These are phyloP conservation scores for Cladosporium oxysporum DNA, from an alignment of 2,329 filamentous ascomycete species.

Conservation along the genomic window DNA sequence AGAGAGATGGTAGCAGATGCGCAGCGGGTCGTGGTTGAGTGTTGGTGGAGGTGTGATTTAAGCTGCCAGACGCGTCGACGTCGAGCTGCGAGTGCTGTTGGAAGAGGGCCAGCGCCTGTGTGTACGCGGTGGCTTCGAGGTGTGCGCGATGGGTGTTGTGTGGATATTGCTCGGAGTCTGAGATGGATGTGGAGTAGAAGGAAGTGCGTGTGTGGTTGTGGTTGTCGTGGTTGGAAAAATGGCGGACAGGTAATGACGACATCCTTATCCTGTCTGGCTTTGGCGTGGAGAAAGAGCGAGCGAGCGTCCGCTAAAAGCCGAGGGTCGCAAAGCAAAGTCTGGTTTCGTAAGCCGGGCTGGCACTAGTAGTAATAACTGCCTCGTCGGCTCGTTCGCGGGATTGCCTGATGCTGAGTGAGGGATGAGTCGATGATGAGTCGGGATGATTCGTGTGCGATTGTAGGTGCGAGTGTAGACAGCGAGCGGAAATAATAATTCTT, in stretches of 20 bases:
- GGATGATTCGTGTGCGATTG: neutral
- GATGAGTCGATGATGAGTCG: conserved; percentile 13
- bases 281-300: neutral
- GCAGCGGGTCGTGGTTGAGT: neutral
- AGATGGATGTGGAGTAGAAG: conserved; percentile 3
- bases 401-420: neutral
- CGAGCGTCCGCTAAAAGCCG: neutral
- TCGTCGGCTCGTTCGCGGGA: neutral
- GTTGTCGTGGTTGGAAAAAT: conserved; percentile 17
- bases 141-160: neutral
- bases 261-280: conserved; percentile 4
- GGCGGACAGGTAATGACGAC: conserved; percentile 12
- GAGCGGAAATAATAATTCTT: conserved; percentile 1
- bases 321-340: neutral
- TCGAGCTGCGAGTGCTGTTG: conserved; percentile 1
- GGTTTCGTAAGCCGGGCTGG: conserved; percentile 7
- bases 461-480: neutral
- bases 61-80: conserved; percentile 4
- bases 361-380: neutral
- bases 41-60: neutral
- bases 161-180: neutral
- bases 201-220: neutral
- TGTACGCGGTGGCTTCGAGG: conserved; percentile 9
- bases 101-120: neutral
- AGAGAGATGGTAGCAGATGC: conserved; percentile 7